Percentiles rank a stretch among this genome's conserved stretches.
These are phyloP conservation scores for Ogataea naganishii DNA, from an alignment of 805 yeast genomes.

Conservation along the genomic window DNA sequence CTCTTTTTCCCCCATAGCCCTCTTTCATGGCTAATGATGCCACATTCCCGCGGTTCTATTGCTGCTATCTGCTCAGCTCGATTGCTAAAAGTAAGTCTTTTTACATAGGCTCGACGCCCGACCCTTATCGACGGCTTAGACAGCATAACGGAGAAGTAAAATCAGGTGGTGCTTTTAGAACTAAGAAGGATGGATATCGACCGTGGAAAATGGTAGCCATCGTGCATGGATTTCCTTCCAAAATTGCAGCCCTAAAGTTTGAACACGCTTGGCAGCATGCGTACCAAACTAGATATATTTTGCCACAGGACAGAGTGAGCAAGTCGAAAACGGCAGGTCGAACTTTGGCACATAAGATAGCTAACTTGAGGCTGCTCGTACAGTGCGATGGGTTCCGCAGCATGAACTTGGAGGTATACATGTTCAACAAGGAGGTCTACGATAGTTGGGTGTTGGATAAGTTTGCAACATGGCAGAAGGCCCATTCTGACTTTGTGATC, in stretches of 20 bases:
- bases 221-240: conserved; percentile 67
- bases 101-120: conserved; percentile 79
- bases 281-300: conserved; percentile 54
- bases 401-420: conserved; percentile 36
- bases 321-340: conserved; percentile 28
- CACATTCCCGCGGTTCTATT: conserved; percentile 40
- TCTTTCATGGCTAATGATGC: background rate
- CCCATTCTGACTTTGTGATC: too few relatives aligned
- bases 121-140: conserved; percentile 55
- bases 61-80: conserved; percentile 65
- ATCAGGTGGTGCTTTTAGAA: conserved; percentile 62
- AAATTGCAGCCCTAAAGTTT: conserved; percentile 63
- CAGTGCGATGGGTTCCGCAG: conserved; percentile 32
- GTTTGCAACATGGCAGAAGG: too few relatives aligned
- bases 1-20: too few relatives aligned
- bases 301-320: conserved; percentile 27
- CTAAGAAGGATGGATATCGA: conserved; percentile 45
- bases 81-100: conserved; percentile 46
- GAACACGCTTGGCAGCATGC: conserved; percentile 84
- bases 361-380: conserved; percentile 35
- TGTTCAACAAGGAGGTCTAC: conserved; percentile 29
- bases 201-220: conserved; percentile 68
- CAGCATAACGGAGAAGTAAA: conserved; percentile 71
- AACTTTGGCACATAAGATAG: conserved; percentile 38
- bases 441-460: conserved; percentile 28